Base-by-base conservation (phyloP, 495 filamentous ascomycete genomes). In the Podospora anserina region DNA sequence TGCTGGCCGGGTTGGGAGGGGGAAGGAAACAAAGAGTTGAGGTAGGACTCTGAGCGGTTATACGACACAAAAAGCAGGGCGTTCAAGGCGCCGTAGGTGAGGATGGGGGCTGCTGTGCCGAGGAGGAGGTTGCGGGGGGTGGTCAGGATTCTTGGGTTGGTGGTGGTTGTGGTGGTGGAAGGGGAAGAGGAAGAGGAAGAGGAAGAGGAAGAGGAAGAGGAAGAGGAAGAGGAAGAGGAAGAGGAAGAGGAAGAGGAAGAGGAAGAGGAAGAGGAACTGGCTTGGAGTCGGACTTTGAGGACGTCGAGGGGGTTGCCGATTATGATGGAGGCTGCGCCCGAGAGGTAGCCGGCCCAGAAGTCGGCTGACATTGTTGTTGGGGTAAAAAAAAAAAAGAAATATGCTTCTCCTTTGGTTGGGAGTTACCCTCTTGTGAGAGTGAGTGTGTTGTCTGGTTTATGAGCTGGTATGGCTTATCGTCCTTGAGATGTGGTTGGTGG, bases 281-380 rank as follows among this genome's bases (percentile, higher is more conserved):
- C 89, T 83, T 97, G 93, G 4, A 93, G 80, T 34, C 86, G 88
- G 57, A 93, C 91, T 81, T 97, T 97, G 72, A 95, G 82, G 2
- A 96, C 81, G 73, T 97, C 93, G 0, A 97, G 81, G 2, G 93
- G 93, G 70, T 95, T 96, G 68, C 93, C 93, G 65, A 97, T 89
- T 49, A 95, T 80, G 71, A 97, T 96, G 57, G 91, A 90, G 5
- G 87, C 82, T 63, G 89, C 92, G 19, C 93, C 93, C 72, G 89
- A 92, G 70, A 94, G 80, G 78, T 96, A 97, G 71, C 93, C 91
- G 26, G 85, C 90, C 90, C 89, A 94, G 80, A 95, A 96, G 78
- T 94, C 92, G 66, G 90, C 85, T 39, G 90, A 90, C 90, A 94
- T 94, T 68, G 58, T 71, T 5, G 9, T 32, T 0, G 39, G 39